A percentile compares a stretch with the other conserved stretches of the same genome.
phyloP scores from a whole-genome alignment of 2,329 filamentous ascomycete genomes.

The Ophiosphaerella herpotricha region DNA sequence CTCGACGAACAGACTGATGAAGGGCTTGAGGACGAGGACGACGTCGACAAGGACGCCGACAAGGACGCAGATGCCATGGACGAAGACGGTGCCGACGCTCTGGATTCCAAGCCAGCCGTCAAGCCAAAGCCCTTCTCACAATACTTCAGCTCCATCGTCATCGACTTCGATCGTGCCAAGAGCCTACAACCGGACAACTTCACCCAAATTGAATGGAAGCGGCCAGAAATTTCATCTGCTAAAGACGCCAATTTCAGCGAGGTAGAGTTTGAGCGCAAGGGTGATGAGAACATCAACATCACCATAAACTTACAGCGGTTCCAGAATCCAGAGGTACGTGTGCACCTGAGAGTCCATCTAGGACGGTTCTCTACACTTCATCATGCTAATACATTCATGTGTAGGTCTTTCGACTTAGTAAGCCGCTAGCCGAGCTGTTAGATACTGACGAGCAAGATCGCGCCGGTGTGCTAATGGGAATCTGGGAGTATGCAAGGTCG shows the following conservation, averaged over 20 bases:
- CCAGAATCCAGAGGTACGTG: slow-evolving; percentile 72
- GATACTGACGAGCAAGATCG: slow-evolving; percentile 87
- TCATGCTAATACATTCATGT: neutral
- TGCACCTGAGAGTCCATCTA: neutral
- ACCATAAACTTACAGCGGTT: slow-evolving; percentile 84
- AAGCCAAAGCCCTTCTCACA: slow-evolving; percentile 68
- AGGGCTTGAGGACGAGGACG: slow-evolving; percentile 38
- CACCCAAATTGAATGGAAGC: slow-evolving; percentile 81
- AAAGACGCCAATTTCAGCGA: slow-evolving; percentile 83
- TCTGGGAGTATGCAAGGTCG: slow-evolving; percentile 93
- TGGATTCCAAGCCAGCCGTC: slow-evolving; percentile 31
- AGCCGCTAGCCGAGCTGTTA: slow-evolving; percentile 78
- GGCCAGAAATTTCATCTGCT: slow-evolving; percentile 68
- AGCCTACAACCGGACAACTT: slow-evolving; percentile 70
- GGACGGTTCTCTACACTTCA: no score
- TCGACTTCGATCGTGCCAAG: slow-evolving; percentile 61
- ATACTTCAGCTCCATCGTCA: slow-evolving; percentile 80
- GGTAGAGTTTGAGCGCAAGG: slow-evolving; percentile 86
- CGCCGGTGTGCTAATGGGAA: slow-evolving; percentile 83
- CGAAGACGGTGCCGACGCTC: slow-evolving; percentile 55
- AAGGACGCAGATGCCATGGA: slow-evolving; percentile 62
- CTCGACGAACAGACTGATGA: slow-evolving; percentile 59
- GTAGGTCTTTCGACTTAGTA: slow-evolving; percentile 71
- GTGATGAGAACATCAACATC: slow-evolving; percentile 91
- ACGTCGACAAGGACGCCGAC: slow-evolving; percentile 46